These are phyloP conservation scores for Aureobasidium sp. DNA, from an alignment of 2,329 filamentous ascomycete species.

Conservation along the genomic window DNA sequence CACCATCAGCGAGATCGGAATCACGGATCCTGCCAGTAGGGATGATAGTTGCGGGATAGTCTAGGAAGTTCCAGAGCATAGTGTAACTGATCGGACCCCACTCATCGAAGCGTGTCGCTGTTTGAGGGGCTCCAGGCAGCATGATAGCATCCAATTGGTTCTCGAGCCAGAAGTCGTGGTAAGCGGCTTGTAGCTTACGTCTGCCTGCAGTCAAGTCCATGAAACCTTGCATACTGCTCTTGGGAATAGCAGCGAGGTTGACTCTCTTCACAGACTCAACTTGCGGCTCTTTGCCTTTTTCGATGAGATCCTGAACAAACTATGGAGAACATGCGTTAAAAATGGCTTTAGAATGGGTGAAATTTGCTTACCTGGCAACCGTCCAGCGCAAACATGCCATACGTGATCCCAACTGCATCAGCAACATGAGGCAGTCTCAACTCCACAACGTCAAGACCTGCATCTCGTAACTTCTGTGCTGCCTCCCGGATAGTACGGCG, in stretches of 20 bases:
- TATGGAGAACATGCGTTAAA: neutral
- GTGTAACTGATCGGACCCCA: slow-evolving; percentile 43
- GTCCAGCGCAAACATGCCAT: slow-evolving; percentile 16
- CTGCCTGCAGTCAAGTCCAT: slow-evolving; percentile 16
- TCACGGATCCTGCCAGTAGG: slow-evolving; percentile 25
- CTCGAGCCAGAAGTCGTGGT: slow-evolving; percentile 18
- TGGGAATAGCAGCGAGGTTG: slow-evolving; percentile 18
- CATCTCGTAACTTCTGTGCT: slow-evolving; percentile 13
- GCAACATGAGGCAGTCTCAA: slow-evolving; percentile 16
- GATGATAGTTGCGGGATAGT: slow-evolving; percentile 44
- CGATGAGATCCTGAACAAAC: slow-evolving; percentile 16
- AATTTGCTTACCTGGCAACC: slow-evolving; percentile 15
- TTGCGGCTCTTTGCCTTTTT: slow-evolving; percentile 16
- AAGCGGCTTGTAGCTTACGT: slow-evolving; percentile 14
- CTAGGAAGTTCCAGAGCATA: slow-evolving; percentile 24
- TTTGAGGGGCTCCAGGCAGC: slow-evolving; percentile 18
- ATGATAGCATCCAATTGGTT: slow-evolving; percentile 19
- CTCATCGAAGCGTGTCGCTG: slow-evolving; percentile 19
- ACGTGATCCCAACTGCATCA: slow-evolving; percentile 14
- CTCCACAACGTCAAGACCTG: slow-evolving; percentile 16
- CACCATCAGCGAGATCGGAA: slow-evolving; percentile 20
- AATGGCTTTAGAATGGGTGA: neutral
- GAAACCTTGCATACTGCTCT: slow-evolving; percentile 15
- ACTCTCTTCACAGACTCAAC: slow-evolving; percentile 18
- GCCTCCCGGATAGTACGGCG: slow-evolving; percentile 16